Conservation (phyloP, 2,329 filamentous ascomycete genomes). For the Claviceps humidiphila region DNA sequence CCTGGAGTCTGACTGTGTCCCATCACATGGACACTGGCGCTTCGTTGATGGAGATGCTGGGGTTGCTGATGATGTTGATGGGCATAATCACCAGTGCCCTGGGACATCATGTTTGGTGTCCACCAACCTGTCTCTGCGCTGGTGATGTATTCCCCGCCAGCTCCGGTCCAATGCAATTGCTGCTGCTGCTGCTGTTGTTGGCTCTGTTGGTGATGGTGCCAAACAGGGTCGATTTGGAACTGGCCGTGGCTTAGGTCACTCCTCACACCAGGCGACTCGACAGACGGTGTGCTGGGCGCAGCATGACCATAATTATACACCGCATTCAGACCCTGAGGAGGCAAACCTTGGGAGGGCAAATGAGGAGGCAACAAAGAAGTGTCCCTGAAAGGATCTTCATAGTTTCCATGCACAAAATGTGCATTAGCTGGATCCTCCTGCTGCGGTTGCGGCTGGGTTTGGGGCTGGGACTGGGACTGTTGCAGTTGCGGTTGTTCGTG, state of each 20-base stretch:
- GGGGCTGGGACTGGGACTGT: too few relatives aligned
- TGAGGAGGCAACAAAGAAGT: constrained; percentile 12
- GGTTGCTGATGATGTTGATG: not conserved
- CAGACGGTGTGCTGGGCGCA: constrained; percentile 24
- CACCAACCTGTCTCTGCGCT: constrained; percentile 16
- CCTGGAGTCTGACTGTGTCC: constrained; percentile 28
- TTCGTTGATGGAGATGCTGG: constrained; percentile 8
- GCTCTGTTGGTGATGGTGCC: constrained; percentile 12
- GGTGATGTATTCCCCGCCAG: constrained; percentile 16
- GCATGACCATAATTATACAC: constrained; percentile 19
- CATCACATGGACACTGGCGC: constrained; percentile 24
- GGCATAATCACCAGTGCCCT: constrained; percentile 11
- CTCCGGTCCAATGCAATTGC: constrained; percentile 11
- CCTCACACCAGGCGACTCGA: constrained; percentile 25
- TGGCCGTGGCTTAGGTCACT: constrained; percentile 17
- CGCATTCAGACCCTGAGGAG: constrained; percentile 12
- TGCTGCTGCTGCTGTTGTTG: constrained; percentile 13
- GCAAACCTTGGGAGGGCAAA: constrained; percentile 4
- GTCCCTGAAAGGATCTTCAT: constrained; percentile 26
- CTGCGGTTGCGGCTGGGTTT: not conserved
- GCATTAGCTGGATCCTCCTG: constrained; percentile 13
- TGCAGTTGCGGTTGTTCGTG: constrained; percentile 13
- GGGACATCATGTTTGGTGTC: constrained; percentile 18
- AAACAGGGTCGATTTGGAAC: constrained; percentile 8
- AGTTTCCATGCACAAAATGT: constrained; percentile 23